phyloP scores from a whole-genome alignment of 192 early-diverging fungal species.

The Podila epigama region DNA sequence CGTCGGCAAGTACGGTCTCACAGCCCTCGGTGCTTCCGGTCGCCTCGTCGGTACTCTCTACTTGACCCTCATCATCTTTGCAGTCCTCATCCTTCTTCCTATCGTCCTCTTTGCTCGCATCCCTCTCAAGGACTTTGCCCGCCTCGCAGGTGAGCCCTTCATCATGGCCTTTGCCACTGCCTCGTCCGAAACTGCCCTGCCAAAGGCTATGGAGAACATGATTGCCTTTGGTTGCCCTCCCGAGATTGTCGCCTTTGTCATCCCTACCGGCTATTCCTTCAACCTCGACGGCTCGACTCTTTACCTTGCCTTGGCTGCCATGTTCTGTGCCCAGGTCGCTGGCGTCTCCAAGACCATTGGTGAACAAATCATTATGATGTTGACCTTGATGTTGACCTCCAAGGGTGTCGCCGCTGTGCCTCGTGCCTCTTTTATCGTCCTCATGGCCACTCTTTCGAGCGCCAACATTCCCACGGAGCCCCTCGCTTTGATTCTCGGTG shows the following conservation, averaged over 20 bases:
- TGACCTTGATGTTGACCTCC: slow-evolving; percentile 71
- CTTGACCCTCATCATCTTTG: slow-evolving; percentile 65
- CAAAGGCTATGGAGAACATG: slow-evolving; percentile 75
- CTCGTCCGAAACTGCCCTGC: slow-evolving; percentile 76
- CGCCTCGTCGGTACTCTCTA: slow-evolving; percentile 74
- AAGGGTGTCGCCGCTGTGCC: slow-evolving; percentile 73
- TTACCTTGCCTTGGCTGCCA: slow-evolving; percentile 69
- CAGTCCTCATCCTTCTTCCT: slow-evolving; percentile 62
- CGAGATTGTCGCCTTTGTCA: slow-evolving; percentile 70
- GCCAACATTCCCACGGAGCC: slow-evolving; percentile 67
- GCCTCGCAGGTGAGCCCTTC: slow-evolving; percentile 64
- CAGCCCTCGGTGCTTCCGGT: slow-evolving; percentile 62
- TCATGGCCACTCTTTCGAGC: slow-evolving; percentile 57
- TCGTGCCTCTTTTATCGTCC: slow-evolving; percentile 67
- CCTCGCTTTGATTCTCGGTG: slow-evolving; percentile 69
- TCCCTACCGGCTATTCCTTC: slow-evolving; percentile 78
- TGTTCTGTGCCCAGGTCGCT: slow-evolving; percentile 75
- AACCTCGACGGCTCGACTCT: slow-evolving; percentile 82
- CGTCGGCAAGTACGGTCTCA: slow-evolving; percentile 67
- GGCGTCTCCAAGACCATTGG: slow-evolving; percentile 56
- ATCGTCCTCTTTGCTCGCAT: slow-evolving; percentile 63
- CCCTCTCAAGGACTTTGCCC: slow-evolving; percentile 60
- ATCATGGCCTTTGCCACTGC: slow-evolving; percentile 79
- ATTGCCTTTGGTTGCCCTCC: slow-evolving; percentile 70
- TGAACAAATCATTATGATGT: slow-evolving; percentile 70